Percentiles rank a stretch among this genome's conserved stretches.
Conservation (phyloP, 1,284 basidiomycete genomes). For the Sporisorium scitamineum region DNA sequence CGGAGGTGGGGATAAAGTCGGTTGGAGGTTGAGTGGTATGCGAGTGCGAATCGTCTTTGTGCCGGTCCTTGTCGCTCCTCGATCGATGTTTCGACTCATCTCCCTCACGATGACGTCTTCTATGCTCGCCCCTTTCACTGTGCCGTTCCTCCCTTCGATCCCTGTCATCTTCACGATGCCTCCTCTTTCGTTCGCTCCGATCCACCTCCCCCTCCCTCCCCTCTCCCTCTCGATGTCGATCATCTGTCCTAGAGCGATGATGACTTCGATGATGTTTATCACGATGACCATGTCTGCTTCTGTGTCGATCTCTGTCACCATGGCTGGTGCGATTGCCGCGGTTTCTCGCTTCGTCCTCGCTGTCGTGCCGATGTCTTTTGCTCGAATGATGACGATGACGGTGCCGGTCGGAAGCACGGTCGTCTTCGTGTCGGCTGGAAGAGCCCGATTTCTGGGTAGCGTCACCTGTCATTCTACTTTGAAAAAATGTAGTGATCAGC, state of each 20-base stretch:
- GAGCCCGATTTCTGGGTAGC: background rate
- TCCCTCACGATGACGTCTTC: conserved; percentile 70
- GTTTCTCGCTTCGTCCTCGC: conserved; percentile 8
- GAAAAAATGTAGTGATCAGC: background rate
- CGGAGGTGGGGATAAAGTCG: conserved; percentile 81
- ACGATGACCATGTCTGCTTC: conserved; percentile 1
- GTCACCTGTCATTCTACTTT: conserved; percentile 13
- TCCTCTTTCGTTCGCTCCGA: conserved; percentile 70
- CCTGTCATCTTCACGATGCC: conserved; percentile 25
- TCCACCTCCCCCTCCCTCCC: conserved; percentile 64
- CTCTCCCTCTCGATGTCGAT: conserved; percentile 66
- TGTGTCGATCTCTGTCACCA: conserved; percentile 9
- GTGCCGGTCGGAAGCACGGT: conserved; percentile 13
- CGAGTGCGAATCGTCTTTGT: background rate
- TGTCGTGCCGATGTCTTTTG: conserved; percentile 8
- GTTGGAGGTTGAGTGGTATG: conserved; percentile 74
- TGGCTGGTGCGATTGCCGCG: conserved; percentile 21
- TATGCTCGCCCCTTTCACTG: conserved; percentile 4
- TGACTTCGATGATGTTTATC: conserved; percentile 24
- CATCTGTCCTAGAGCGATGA: conserved; percentile 5
- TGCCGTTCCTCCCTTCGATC: conserved; percentile 12
- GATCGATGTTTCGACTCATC: conserved; percentile 76
- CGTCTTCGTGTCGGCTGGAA: conserved; percentile 9
- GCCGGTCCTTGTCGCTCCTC: conserved; percentile 75
- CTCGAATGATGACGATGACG: conserved; percentile 19